Conservation (phyloP, 1,284 basidiomycete species). For the Ganoderma sinense region DNA sequence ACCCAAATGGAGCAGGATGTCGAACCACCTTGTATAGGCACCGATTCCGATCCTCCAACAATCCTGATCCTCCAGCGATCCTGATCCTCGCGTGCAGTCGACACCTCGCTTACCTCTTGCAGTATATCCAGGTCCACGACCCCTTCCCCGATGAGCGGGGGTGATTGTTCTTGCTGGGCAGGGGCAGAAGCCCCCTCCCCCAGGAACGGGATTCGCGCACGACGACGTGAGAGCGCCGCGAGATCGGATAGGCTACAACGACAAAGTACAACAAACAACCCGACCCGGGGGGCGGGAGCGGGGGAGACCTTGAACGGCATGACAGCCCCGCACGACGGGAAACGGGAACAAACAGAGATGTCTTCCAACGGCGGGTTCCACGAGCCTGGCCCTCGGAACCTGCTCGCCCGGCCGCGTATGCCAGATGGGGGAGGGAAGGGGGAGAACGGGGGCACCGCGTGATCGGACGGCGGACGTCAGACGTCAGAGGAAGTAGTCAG, state of each 20-base stretch:
- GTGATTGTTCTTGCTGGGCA: neutral
- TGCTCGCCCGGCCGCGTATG: neutral
- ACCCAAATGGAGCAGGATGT: neutral
- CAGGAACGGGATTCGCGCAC: neutral
- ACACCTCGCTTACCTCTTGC: neutral
- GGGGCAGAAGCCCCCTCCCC: neutral
- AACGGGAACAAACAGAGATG: neutral
- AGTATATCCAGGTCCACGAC: neutral
- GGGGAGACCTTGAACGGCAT: neutral
- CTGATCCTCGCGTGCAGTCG: neutral
- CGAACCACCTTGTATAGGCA: neutral
- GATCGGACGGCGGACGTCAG: neutral
- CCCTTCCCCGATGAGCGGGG: neutral
- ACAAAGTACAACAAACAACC: conserved; percentile 15
- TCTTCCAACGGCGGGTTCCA: neutral
- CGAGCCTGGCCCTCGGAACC: neutral
- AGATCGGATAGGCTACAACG: conserved; percentile 18
- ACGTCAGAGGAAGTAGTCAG: conserved; percentile 79
- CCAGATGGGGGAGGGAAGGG: neutral
- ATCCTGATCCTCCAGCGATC: neutral
- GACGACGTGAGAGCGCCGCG: neutral
- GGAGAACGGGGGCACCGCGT: neutral
- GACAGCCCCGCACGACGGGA: neutral
- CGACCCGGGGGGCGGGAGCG: neutral
- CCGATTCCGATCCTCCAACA: neutral